phyloP scores from a whole-genome alignment of 1,139 yeast genomes.

The Blastobotrys proliferans region DNA sequence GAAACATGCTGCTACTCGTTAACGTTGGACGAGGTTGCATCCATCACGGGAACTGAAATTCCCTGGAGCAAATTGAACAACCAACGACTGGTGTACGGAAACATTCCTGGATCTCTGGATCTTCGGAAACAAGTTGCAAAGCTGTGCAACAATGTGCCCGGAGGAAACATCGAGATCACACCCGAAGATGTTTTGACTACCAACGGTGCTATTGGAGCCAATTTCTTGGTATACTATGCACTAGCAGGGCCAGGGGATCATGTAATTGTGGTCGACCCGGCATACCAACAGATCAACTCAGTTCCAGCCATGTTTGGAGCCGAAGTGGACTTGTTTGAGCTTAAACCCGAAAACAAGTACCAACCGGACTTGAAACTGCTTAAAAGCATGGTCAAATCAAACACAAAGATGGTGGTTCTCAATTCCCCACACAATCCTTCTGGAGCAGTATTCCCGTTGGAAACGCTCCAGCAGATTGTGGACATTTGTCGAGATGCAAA shows the following conservation, averaged over 20 bases:
- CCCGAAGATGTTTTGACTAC: conserved; percentile 44
- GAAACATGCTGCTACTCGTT: conserved; percentile 53
- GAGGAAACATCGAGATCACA: conserved; percentile 23
- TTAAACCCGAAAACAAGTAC: conserved; percentile 36
- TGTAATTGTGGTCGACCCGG: conserved; percentile 49
- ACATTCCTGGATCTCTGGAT: conserved; percentile 45
- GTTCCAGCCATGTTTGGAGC: conserved; percentile 51
- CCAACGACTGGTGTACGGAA: conserved; percentile 44
- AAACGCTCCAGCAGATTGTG: conserved; percentile 38
- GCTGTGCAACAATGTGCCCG: conserved; percentile 38
- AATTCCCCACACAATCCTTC: conserved; percentile 58
- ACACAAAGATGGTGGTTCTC: conserved; percentile 46
- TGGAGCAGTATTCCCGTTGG: conserved; percentile 45
- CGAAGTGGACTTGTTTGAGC: conserved; percentile 38
- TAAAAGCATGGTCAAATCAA: conserved; percentile 29
- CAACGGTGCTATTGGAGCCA: conserved; percentile 59
- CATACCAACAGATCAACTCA: conserved; percentile 50
- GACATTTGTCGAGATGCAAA: conserved; percentile 38
- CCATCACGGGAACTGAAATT: conserved; percentile 32
- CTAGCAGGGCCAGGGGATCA: conserved; percentile 48
- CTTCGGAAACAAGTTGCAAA: conserved; percentile 39
- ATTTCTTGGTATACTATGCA: conserved; percentile 47
- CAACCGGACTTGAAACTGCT: conserved; percentile 40
- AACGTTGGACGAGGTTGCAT: conserved; percentile 40
- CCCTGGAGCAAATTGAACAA: conserved; percentile 24